Evolutionary conservation across 805 yeast genomes (phyloP).

Genomic region (Kodamaea laetipori): DNA sequence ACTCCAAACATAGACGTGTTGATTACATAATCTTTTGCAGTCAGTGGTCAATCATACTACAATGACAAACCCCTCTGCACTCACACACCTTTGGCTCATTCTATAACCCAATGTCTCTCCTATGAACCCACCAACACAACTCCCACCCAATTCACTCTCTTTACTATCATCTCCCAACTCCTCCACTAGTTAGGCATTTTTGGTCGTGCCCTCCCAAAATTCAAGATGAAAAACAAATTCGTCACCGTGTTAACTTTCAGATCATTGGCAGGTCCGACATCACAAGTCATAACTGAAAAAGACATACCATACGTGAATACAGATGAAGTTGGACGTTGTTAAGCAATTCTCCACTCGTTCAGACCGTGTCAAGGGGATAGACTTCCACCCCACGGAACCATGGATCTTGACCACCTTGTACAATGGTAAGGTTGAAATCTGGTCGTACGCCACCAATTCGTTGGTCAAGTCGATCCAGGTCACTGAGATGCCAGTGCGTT

Average conservation of each 20-base stretch:
- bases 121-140: background rate
- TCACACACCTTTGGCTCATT: too few relatives aligned
- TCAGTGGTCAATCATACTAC: too few relatives aligned
- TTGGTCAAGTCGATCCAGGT: constrained; percentile 89
- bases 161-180: background rate
- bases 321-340: constrained; percentile 50
- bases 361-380: constrained; percentile 96
- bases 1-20: too few relatives aligned
- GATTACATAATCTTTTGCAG: too few relatives aligned
- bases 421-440: constrained; percentile 87
- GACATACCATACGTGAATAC: constrained; percentile 1
- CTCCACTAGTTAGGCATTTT: too few relatives aligned
- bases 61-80: too few relatives aligned
- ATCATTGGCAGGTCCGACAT: constrained; percentile 5
- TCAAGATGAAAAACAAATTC: constrained; percentile 12
- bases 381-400: constrained; percentile 97
- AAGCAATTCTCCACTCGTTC: constrained; percentile 88
- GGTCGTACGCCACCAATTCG: constrained; percentile 87
- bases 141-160: background rate
- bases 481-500: constrained; percentile 93
- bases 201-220: constrained; percentile 15
- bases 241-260: constrained; percentile 20
- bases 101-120: too few relatives aligned
- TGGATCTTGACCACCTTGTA: constrained; percentile 92
- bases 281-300: constrained; percentile 5